These are phyloP conservation scores for Neoboletus subvelutipes DNA, from an alignment of 768 basidiomycete genomes.

Conservation along the genomic window DNA sequence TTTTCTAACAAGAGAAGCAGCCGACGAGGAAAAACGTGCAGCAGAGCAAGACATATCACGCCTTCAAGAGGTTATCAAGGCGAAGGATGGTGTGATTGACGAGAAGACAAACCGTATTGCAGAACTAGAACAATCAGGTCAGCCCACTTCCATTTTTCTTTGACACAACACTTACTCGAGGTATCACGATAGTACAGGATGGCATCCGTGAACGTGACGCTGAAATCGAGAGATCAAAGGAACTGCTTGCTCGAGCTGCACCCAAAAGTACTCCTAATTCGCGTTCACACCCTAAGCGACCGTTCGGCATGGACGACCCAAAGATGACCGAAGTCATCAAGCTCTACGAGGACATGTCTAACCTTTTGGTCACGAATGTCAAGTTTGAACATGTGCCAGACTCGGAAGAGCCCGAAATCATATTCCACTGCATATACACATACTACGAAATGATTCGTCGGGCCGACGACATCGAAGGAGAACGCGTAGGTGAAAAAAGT, in stretches of 20 bases:
- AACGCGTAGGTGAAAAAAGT: constrained; percentile 35
- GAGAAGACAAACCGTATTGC: constrained; percentile 47
- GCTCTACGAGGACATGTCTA: constrained; percentile 86
- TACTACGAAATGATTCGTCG: constrained; percentile 36
- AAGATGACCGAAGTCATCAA: constrained; percentile 60
- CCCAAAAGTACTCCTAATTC: constrained; percentile 39
- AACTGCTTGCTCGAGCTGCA: constrained; percentile 41
- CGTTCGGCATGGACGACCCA: constrained; percentile 48
- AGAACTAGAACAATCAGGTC: constrained; percentile 51
- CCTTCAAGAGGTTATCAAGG: constrained; percentile 43
- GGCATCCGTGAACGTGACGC: constrained; percentile 54
- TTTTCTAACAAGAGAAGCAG: constrained; percentile 71
- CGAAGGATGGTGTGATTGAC: constrained; percentile 41
- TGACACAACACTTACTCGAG: background rate
- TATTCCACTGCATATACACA: constrained; percentile 69
- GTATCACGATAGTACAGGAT: constrained; percentile 44
- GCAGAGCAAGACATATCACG: constrained; percentile 49
- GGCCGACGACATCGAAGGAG: constrained; percentile 35
- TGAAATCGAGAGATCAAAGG: constrained; percentile 58
- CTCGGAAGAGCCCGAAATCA: constrained; percentile 47
- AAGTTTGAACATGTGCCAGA: constrained; percentile 40
- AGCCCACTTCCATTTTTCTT: constrained; percentile 12
- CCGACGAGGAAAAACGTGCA: constrained; percentile 62
- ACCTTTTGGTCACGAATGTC: constrained; percentile 66
- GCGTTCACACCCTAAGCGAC: constrained; percentile 35